Evolutionary conservation across 2,329 filamentous ascomycete genomes (phyloP).

Genomic region (Fusarium torreyae): DNA sequence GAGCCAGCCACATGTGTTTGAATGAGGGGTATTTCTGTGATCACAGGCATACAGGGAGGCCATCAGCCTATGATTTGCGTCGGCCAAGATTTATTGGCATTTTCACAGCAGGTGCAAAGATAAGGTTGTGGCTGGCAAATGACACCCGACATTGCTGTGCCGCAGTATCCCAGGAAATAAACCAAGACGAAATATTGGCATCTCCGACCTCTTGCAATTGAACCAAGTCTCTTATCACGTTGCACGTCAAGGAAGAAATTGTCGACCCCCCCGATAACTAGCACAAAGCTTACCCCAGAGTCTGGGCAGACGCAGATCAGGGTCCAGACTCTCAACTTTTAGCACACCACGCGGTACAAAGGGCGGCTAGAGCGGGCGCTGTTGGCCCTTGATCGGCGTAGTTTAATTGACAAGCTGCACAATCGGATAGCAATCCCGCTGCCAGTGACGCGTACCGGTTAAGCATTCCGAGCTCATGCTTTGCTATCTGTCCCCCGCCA

Average conservation of each 20-base stretch:
- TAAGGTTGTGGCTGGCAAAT: conserved; percentile 16
- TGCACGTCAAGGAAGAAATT: background rate
- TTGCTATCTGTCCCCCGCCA: too few species aligned
- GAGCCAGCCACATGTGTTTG: conserved; percentile 20
- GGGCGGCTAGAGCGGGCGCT: conserved; percentile 5
- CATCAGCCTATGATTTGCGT: conserved; percentile 7
- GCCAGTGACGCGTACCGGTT: too few species aligned
- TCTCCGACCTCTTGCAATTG: background rate
- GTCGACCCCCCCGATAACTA: background rate
- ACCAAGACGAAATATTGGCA: background rate
- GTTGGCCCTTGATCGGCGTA: conserved; percentile 18
- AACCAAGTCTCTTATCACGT: background rate
- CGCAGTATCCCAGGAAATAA: background rate
- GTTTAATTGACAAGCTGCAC: background rate
- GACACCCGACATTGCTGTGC: conserved; percentile 1
- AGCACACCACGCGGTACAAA: background rate
- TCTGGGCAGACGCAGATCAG: background rate
- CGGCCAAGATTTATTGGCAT: conserved; percentile 16
- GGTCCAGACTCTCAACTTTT: background rate
- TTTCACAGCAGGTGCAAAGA: conserved; percentile 8
- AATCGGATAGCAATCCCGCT: too few species aligned
- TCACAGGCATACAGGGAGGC: conserved; percentile 25
- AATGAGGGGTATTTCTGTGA: conserved; percentile 32
- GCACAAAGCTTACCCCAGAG: conserved; percentile 14
- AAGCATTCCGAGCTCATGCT: too few species aligned